These are phyloP conservation scores for Arbutus unedo DNA, from an alignment of 148 eudicot species.

Conservation along the genomic window DNA sequence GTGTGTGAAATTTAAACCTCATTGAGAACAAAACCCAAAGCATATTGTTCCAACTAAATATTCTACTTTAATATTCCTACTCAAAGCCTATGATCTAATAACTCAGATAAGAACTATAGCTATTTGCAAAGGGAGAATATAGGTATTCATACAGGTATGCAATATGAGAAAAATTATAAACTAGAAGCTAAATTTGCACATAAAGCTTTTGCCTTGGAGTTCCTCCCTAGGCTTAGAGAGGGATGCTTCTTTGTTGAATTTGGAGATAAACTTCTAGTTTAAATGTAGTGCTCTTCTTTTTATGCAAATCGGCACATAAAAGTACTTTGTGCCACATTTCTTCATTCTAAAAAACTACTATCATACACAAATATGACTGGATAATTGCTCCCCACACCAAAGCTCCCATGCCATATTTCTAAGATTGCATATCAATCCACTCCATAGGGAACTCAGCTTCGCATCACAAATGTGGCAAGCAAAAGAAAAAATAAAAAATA, in stretches of 20 bases:
- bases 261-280: background rate
- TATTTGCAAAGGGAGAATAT: background rate
- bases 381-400: background rate
- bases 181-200: background rate
- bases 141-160: background rate
- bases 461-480: background rate
- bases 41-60: slow-evolving; percentile 3
- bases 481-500: background rate
- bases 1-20: background rate
- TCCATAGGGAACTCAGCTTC: background rate
- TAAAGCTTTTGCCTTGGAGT: background rate
- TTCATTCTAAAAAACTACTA: background rate
- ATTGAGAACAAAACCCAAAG: background rate
- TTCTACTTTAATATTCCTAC: background rate
- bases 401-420: background rate
- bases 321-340: background rate
- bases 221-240: background rate
- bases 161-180: background rate
- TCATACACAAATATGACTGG: background rate
- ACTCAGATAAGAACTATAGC: background rate
- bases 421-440: background rate
- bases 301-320: background rate
- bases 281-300: background rate
- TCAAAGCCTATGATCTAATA: background rate
- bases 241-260: background rate